Conservation (phyloP, 495 filamentous ascomycete species). For the Rusavskia elegans region DNA sequence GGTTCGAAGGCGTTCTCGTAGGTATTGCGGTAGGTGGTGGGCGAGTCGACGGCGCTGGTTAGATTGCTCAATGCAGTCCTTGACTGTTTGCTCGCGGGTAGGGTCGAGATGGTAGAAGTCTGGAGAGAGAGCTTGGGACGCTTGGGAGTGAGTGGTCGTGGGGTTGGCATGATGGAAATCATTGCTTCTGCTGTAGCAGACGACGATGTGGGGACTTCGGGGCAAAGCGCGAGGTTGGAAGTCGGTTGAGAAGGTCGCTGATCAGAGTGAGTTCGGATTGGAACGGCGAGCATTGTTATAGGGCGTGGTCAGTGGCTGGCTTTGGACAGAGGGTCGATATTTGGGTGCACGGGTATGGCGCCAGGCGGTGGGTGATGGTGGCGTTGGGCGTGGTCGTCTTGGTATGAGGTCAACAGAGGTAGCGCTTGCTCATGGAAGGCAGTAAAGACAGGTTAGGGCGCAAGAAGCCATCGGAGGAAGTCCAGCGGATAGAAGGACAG, state of each 20-base stretch:
- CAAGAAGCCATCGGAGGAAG: no score
- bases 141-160: slow-evolving; percentile 29
- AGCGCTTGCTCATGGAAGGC: no score
- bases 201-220: neutral
- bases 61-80: slow-evolving; percentile 27
- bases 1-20: slow-evolving; percentile 65
- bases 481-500: no score
- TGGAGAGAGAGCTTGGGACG: slow-evolving; percentile 71
- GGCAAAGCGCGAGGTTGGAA: neutral
- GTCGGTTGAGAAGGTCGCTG: neutral
- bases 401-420: no score
- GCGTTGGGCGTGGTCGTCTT: no score
- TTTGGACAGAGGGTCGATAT: no score
- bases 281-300: neutral
- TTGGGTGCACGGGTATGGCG: no score
- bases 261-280: neutral
- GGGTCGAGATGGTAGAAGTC: slow-evolving; percentile 37
- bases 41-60: slow-evolving; percentile 42
- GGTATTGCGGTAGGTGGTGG: slow-evolving; percentile 69
- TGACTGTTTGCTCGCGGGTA: slow-evolving; percentile 17
- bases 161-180: slow-evolving; percentile 13
- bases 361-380: no score
- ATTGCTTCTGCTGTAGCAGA: slow-evolving; percentile 5
- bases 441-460: no score
- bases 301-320: no score